Conservation (phyloP, 2,329 filamentous ascomycete genomes). For the Aureobasidium vineae region DNA sequence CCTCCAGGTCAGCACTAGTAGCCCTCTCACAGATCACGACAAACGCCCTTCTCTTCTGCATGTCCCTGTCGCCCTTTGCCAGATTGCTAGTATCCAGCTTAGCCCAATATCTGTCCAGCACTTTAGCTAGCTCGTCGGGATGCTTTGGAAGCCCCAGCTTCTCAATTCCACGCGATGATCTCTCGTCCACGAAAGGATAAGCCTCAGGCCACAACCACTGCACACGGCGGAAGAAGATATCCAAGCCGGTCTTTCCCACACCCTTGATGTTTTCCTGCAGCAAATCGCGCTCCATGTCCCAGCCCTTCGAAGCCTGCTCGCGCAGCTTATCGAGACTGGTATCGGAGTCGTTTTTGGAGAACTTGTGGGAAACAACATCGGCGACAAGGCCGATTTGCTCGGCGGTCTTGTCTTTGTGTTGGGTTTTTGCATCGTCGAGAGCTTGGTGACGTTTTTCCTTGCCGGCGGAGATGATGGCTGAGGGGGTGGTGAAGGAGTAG, state of each 20-base stretch:
- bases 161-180: constrained; percentile 38
- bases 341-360: constrained; percentile 37
- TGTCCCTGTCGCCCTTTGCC: constrained; percentile 37
- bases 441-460: constrained; percentile 42
- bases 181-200: constrained; percentile 44
- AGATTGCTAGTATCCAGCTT: constrained; percentile 35
- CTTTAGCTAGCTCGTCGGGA: constrained; percentile 37
- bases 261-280: constrained; percentile 44
- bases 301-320: constrained; percentile 36
- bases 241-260: constrained; percentile 43
- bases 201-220: constrained; percentile 44
- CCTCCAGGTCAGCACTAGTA: constrained; percentile 42
- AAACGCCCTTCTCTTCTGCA: constrained; percentile 42
- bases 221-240: constrained; percentile 46
- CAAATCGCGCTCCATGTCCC: constrained; percentile 35
- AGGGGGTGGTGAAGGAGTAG: constrained; percentile 41
- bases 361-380: constrained; percentile 38
- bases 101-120: constrained; percentile 41
- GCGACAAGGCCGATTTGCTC: constrained; percentile 41
- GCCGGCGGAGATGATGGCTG: constrained; percentile 40
- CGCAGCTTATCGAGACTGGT: constrained; percentile 38
- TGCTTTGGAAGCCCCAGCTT: constrained; percentile 41
- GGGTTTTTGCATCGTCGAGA: constrained; percentile 45
- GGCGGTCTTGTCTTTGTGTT: constrained; percentile 50
- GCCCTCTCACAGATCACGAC: constrained; percentile 43